Evolutionary conservation across 768 basidiomycete genomes (phyloP).

Genomic region (Gloeopeniophorella convolvens): DNA sequence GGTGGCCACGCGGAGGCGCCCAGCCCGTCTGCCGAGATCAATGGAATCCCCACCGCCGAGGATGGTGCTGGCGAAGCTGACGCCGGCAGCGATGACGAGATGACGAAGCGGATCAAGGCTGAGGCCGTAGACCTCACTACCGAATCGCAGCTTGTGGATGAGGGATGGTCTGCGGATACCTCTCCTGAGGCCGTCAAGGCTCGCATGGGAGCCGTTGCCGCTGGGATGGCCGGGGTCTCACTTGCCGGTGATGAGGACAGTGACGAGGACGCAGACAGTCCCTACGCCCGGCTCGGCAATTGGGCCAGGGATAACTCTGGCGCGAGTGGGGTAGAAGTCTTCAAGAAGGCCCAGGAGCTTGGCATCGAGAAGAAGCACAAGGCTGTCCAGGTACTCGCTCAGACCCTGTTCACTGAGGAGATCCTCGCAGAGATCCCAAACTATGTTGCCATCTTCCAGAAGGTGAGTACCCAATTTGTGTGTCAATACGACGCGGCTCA

Average conservation of each 20-base stretch:
- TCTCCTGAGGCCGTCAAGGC: constrained; percentile 83
- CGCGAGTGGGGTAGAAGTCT: constrained; percentile 59
- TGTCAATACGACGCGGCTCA: neutral
- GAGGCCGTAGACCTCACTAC: constrained; percentile 73
- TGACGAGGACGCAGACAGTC: constrained; percentile 81
- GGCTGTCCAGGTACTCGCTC: constrained; percentile 73
- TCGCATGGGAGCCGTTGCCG: constrained; percentile 67
- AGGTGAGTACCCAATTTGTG: constrained; percentile 43
- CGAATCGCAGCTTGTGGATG: constrained; percentile 53
- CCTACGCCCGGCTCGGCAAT: constrained; percentile 72
- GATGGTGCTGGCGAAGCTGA: constrained; percentile 36
- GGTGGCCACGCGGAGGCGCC: constrained; percentile 46
- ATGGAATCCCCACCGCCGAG: constrained; percentile 35
- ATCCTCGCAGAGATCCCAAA: constrained; percentile 56
- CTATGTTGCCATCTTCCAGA: constrained; percentile 66
- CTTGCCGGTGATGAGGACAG: constrained; percentile 75
- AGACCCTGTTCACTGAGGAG: constrained; percentile 75
- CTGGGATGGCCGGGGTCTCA: constrained; percentile 45
- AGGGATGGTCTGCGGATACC: constrained; percentile 91
- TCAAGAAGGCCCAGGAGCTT: constrained; percentile 83
- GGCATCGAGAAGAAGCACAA: constrained; percentile 96
- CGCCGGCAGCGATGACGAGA: constrained; percentile 70
- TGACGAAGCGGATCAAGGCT: constrained; percentile 87
- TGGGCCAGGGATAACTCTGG: constrained; percentile 77
- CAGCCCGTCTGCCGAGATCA: constrained; percentile 34